Evolutionary conservation across 169 alveolate species (phyloP).

Genomic region (Eimeria necatrix): DNA sequence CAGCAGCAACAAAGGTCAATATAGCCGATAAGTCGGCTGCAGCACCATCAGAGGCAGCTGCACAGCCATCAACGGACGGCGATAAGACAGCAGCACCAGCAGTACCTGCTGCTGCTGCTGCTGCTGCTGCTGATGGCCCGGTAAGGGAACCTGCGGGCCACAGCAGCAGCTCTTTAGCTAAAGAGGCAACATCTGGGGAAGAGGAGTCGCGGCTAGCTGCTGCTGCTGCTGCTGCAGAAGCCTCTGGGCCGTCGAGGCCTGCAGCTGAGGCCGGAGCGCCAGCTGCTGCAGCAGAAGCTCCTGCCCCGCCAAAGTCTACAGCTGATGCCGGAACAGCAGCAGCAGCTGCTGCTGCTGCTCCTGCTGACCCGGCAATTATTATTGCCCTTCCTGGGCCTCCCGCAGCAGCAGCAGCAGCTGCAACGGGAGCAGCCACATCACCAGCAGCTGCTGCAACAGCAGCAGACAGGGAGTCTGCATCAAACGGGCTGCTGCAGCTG

Average conservation of each 20-base stretch:
- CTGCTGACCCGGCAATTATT: neutral
- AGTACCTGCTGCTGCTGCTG: no score
- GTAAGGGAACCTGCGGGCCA: no score
- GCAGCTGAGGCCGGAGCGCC: neutral
- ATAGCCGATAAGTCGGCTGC: neutral
- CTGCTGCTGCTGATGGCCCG: no score
- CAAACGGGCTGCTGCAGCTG: constrained; percentile 21
- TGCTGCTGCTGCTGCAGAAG: neutral
- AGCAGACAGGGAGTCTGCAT: neutral
- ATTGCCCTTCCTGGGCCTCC: neutral
- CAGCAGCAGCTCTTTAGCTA: neutral
- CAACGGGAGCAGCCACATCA: neutral
- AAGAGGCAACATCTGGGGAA: neutral
- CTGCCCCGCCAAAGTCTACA: neutral
- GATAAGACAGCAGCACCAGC: neutral
- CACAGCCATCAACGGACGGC: neutral
- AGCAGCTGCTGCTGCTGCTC: constrained; percentile 29
- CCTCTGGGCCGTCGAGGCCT: neutral
- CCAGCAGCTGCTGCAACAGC: constrained; percentile 9
- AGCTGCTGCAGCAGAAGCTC: constrained; percentile 12
- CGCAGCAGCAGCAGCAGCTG: neutral
- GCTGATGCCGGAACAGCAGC: neutral
- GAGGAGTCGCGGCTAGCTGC: neutral
- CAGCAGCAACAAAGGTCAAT: neutral
- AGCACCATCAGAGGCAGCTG: neutral